Conservation (phyloP, 1,284 basidiomycete genomes). For the Tilletia setariae region DNA sequence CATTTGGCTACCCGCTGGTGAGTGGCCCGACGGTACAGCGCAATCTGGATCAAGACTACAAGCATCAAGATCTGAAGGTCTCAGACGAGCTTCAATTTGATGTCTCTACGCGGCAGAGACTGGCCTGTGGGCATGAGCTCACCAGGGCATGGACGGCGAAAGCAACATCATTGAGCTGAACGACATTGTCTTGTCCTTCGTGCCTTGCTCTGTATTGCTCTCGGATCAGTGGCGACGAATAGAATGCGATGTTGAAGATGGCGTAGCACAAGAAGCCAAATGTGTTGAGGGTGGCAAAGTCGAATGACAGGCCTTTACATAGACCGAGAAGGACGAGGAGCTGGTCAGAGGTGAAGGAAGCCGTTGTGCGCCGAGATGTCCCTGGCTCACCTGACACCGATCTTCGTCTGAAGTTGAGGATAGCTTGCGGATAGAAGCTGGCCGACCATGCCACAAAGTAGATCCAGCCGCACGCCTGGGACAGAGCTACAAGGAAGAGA, state of each 20-base stretch:
- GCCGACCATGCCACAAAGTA: conserved; percentile 44
- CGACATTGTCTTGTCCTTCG: conserved; percentile 31
- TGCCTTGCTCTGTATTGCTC: conserved; percentile 32
- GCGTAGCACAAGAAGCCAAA: conserved; percentile 42
- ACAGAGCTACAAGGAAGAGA: conserved; percentile 24
- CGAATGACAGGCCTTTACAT: conserved; percentile 32
- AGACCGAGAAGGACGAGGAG: background rate
- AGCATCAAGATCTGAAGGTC: conserved; percentile 1
- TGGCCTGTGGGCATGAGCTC: no score
- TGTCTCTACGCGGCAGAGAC: no score
- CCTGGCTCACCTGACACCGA: conserved; percentile 19
- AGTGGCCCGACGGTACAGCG: conserved; percentile 16
- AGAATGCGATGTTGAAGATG: conserved; percentile 31
- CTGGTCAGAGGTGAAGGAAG: background rate
- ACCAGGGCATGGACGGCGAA: conserved; percentile 39
- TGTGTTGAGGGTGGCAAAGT: conserved; percentile 42
- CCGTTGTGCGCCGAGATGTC: background rate
- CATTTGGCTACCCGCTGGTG: conserved; percentile 15
- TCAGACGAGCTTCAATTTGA: no score
- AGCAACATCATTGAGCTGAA: conserved; percentile 36
- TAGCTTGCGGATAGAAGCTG: conserved; percentile 48
- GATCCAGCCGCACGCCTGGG: conserved; percentile 41
- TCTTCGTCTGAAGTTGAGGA: conserved; percentile 28
- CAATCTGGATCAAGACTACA: background rate
- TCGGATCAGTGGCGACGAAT: conserved; percentile 28